phyloP scores from a whole-genome alignment of 2,329 filamentous ascomycete species.

The Sporothrix brasiliensis region DNA sequence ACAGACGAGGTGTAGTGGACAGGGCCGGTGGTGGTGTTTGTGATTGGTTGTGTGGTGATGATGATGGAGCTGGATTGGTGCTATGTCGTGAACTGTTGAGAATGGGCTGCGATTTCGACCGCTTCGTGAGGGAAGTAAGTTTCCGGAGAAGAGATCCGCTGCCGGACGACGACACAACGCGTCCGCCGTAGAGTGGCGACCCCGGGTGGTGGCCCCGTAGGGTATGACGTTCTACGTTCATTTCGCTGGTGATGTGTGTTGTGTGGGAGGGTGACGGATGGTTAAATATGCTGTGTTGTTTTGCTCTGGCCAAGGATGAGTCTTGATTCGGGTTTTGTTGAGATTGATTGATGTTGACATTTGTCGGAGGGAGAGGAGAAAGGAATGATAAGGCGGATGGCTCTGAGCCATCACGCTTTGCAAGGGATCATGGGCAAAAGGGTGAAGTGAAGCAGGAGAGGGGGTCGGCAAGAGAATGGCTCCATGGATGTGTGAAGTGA shows the following conservation, averaged over 20 bases:
- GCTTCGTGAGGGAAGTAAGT: constrained; percentile 27
- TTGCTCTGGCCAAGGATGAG: neutral
- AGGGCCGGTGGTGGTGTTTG: constrained; percentile 1
- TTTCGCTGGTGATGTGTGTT: neutral
- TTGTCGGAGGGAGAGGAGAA: neutral
- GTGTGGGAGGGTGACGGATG: neutral
- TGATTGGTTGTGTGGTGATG: neutral
- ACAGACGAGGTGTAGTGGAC: neutral
- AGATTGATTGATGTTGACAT: neutral
- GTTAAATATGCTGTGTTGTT: neutral
- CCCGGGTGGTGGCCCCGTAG: constrained; percentile 22
- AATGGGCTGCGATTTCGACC: constrained; percentile 10
- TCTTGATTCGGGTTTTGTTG: neutral
- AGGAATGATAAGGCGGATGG: constrained; percentile 29
- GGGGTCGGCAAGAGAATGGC: constrained; percentile 11
- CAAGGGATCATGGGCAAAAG: constrained; percentile 18
- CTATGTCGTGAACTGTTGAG: neutral
- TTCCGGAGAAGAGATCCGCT: constrained; percentile 29
- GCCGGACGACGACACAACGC: constrained; percentile 22
- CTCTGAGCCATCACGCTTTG: constrained; percentile 30
- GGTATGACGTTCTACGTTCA: constrained; percentile 3
- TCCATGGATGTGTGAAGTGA: constrained; percentile 7
- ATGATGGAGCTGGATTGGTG: neutral
- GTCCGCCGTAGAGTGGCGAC: constrained; percentile 22
- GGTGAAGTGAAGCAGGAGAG: neutral